phyloP scores from a whole-genome alignment of 2,329 filamentous ascomycete genomes.

The Verticillium isaacii region DNA sequence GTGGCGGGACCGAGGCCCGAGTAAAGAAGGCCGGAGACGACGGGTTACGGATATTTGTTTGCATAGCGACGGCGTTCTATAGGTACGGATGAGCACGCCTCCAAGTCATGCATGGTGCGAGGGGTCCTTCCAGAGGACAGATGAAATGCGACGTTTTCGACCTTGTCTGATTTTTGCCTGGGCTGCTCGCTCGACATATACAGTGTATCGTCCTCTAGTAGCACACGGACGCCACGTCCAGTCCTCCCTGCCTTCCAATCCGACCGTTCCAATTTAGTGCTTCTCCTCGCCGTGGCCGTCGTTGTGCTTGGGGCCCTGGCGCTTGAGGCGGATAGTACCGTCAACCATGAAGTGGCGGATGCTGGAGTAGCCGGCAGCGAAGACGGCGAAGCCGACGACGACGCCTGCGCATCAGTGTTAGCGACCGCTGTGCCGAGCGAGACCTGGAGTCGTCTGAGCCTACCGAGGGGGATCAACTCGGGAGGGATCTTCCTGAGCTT shows the following conservation, averaged over 20 bases:
- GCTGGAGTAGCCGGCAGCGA: slow-evolving; percentile 78
- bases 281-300: slow-evolving; percentile 26
- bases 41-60: slow-evolving; percentile 5
- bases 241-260: background rate
- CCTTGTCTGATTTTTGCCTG: slow-evolving; percentile 1
- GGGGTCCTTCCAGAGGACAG: slow-evolving; percentile 8
- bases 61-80: slow-evolving; percentile 44
- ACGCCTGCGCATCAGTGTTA: slow-evolving; percentile 51
- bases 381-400: slow-evolving; percentile 80
- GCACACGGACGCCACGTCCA: slow-evolving; percentile 2
- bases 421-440: slow-evolving; percentile 1
- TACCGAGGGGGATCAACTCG: slow-evolving; percentile 93
- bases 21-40: slow-evolving; percentile 31
- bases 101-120: background rate
- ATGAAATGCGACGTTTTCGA: slow-evolving; percentile 10
- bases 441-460: slow-evolving; percentile 27
- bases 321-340: slow-evolving; percentile 84
- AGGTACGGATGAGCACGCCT: slow-evolving; percentile 9
- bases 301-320: slow-evolving; percentile 51
- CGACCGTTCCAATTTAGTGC: slow-evolving; percentile 22
- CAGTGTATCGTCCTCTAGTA: slow-evolving; percentile 5
- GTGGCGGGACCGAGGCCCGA: slow-evolving; percentile 85
- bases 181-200: slow-evolving; percentile 13
- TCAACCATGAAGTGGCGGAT: slow-evolving; percentile 78
- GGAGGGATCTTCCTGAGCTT: slow-evolving; percentile 85